Percentiles rank a stretch among this genome's conserved stretches.
phyloP scores from a whole-genome alignment of 2,329 filamentous ascomycete genomes.

The Cordyceps tenuipes region DNA sequence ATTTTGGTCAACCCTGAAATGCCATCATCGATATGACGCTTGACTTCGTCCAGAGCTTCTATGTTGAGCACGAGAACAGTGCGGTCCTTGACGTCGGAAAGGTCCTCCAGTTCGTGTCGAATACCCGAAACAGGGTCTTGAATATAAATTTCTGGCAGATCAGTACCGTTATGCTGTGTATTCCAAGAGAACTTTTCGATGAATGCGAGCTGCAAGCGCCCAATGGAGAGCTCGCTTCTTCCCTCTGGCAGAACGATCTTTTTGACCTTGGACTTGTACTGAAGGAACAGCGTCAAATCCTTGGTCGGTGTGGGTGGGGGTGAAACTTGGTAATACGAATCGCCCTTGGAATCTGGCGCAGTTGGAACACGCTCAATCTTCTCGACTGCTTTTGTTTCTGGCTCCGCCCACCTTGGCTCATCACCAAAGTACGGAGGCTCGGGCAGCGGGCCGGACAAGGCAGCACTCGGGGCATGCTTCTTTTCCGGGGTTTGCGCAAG shows the following conservation, averaged over 20 bases:
- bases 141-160: conserved; percentile 95
- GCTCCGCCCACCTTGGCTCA: conserved; percentile 8
- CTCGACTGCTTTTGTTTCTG: neutral
- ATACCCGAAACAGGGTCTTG: conserved; percentile 93
- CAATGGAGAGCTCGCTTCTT: conserved; percentile 74
- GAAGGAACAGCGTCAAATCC: conserved; percentile 85
- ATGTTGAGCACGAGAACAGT: conserved; percentile 93
- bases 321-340: conserved; percentile 49
- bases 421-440: conserved; percentile 25
- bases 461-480: conserved; percentile 50
- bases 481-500: conserved; percentile 55
- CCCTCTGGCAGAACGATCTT: conserved; percentile 87
- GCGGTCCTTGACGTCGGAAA: conserved; percentile 87
- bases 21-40: conserved; percentile 90
- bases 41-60: conserved; percentile 89
- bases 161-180: conserved; percentile 84
- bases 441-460: conserved; percentile 48
- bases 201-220: conserved; percentile 84
- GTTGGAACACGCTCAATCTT: conserved; percentile 7
- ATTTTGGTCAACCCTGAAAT: conserved; percentile 70
- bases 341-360: conserved; percentile 36
- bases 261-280: conserved; percentile 96
- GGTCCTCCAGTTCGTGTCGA: conserved; percentile 91
- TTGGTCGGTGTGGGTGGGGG: conserved; percentile 64
- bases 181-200: conserved; percentile 99